Conservation (phyloP, 2,329 filamentous ascomycete species). For the Diaporthe helianthi region DNA sequence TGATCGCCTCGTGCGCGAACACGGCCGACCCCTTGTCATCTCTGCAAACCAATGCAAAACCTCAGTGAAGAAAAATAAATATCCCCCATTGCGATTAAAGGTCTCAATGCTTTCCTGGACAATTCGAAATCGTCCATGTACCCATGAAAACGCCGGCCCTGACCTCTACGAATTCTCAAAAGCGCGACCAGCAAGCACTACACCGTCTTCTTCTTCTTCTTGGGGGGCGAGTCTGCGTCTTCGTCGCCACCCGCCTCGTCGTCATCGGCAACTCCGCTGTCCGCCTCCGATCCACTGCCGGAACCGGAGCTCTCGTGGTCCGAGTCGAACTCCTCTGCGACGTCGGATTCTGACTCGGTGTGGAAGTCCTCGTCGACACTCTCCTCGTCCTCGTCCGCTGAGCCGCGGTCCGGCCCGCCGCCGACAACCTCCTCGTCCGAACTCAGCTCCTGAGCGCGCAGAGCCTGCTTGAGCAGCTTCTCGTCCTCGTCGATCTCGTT, state of each 20-base stretch:
- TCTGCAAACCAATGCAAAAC: neutral
- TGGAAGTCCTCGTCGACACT: conserved; percentile 96
- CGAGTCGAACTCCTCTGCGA: conserved; percentile 95
- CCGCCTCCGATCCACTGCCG: conserved; percentile 70
- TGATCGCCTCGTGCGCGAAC: neutral
- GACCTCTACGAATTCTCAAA: conserved; percentile 13
- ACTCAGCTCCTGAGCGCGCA: conserved; percentile 83
- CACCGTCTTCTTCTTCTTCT: conserved; percentile 52
- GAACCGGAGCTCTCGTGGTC: conserved; percentile 85
- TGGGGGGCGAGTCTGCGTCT: conserved; percentile 48
- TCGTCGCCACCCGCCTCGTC: conserved; percentile 41
- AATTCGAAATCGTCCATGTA: conserved; percentile 11
- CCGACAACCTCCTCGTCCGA: conserved; percentile 84
- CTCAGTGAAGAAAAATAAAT: neutral
- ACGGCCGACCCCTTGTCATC: neutral
- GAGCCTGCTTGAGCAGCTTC: conserved; percentile 77
- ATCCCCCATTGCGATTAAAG: conserved; percentile 10
- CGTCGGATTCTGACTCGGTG: conserved; percentile 90
- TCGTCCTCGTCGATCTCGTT: conserved; percentile 98
- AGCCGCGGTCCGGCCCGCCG: conserved; percentile 78
- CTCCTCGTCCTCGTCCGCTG: conserved; percentile 95
- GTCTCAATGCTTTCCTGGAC: conserved; percentile 22
- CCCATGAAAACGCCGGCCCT: conserved; percentile 30
- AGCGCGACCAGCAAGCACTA: neutral
- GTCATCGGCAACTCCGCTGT: conserved; percentile 65